phyloP scores from a whole-genome alignment of 2,329 filamentous ascomycete genomes.

The Cordyceps fumosorosea region DNA sequence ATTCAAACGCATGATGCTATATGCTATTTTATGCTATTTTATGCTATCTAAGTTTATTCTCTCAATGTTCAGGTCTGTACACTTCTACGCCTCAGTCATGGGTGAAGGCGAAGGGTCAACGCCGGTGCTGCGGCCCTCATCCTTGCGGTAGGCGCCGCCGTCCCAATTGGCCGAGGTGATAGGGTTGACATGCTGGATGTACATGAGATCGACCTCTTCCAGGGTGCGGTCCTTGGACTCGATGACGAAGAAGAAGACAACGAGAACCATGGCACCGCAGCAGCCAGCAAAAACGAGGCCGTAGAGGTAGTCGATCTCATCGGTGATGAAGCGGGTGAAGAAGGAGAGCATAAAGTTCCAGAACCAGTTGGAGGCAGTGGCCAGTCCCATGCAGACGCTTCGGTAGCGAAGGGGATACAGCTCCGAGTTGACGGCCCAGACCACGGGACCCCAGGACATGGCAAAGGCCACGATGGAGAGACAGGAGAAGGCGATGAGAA shows the following conservation, averaged over 20 bases:
- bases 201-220: constrained; percentile 76
- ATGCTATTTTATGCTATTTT: not conserved
- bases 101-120: not conserved
- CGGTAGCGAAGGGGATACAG: constrained; percentile 55
- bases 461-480: constrained; percentile 62
- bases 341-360: constrained; percentile 57
- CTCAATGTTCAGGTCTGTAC: too few relatives aligned
- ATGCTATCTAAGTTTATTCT: not conserved
- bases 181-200: constrained; percentile 46
- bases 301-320: constrained; percentile 61
- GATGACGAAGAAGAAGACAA: constrained; percentile 71
- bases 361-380: constrained; percentile 54
- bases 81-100: not conserved
- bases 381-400: constrained; percentile 47
- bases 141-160: not conserved
- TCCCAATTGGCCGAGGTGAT: constrained; percentile 37
- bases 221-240: constrained; percentile 66
- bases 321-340: constrained; percentile 66
- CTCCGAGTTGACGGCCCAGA: constrained; percentile 60
- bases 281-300: constrained; percentile 67
- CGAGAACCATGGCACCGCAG: constrained; percentile 52
- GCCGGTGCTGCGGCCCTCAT: not conserved
- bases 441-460: constrained; percentile 63
- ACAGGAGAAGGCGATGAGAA: constrained; percentile 62
- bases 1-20: not conserved